Evolutionary conservation across 164 flowering plant genomes (phyloP), one percentile per base, ranked within the genome.

Genomic region (Aristolochia contorta): DNA sequence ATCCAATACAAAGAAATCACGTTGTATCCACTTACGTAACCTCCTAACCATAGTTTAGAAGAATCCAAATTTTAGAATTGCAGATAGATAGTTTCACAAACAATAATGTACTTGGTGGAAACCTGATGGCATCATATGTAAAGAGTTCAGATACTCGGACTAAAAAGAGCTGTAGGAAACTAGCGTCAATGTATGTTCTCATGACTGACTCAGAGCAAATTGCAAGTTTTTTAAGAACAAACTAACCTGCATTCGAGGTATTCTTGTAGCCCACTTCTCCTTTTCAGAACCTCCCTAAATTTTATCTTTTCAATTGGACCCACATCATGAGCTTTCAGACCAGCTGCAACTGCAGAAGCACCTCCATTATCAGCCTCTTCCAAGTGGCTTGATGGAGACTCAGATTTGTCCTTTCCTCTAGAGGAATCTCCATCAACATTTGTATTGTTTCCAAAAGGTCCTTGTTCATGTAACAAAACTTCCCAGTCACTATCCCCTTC

Each of bases 401-500:
- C 74, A 50, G 71, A 67, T 59, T 71, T 85, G 16, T 67, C 78
- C 63, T 82, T 83, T 16, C 56, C 52, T 74, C 70, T 80, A 14
- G 66, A 30, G 19, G 59, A 67, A 25, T 78, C 79, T 58, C 66
- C 55, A 61, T 80, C 70, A 2, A 37, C 59, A 72, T 37, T 57
- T 20, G 57, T 71, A 55, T 63, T 63, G 25, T 47, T 63, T 23
- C 56, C 66, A 37, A 78, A 71, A 71, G 69, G 75, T 25, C 73
- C 73, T 59, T 72, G 80, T 60, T 68, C 91, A 52, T 77, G 79
- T 53, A 79, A 63, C 69, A 92, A 63, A 56, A 65, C 64, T 27
- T 92, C 94, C 99, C 97, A 90, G 71, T 80, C 92, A 65, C 68
- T 75, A 76, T 94, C 97, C 50, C 96, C 99, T 71, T 94, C 99